A percentile compares a stretch with the other conserved stretches of the same genome.
phyloP scores from a whole-genome alignment of 1,284 basidiomycete species.

The Lentinula novae-zelandiae region DNA sequence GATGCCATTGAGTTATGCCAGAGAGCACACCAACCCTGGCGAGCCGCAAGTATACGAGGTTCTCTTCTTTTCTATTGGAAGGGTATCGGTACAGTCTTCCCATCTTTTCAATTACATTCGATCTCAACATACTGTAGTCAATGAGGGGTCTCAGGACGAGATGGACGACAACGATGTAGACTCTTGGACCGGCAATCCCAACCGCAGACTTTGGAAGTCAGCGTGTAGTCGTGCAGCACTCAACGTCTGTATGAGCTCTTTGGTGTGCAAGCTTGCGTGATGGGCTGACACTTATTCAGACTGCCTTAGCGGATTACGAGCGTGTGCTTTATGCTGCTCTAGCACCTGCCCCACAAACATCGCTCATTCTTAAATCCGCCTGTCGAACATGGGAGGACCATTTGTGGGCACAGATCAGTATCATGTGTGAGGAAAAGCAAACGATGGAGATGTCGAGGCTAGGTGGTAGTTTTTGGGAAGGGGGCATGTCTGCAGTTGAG shows the following conservation, averaged over 20 bases:
- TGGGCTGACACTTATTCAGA: slow-evolving; percentile 33
- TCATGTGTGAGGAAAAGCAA: slow-evolving; percentile 81
- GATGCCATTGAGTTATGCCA: slow-evolving; percentile 83
- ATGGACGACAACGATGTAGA: slow-evolving; percentile 48
- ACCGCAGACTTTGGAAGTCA: slow-evolving; percentile 81
- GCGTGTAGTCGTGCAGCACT: slow-evolving; percentile 77
- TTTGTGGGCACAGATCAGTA: slow-evolving; percentile 88
- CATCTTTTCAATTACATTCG: not conserved
- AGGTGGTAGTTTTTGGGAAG: slow-evolving; percentile 64
- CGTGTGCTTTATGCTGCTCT: slow-evolving; percentile 86
- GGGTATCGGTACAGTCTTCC: slow-evolving; percentile 47
- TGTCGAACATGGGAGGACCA: slow-evolving; percentile 94
- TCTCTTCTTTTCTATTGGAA: slow-evolving; percentile 74
- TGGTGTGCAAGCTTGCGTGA: not conserved
- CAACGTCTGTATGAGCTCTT: slow-evolving; percentile 47
- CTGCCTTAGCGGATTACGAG: slow-evolving; percentile 69
- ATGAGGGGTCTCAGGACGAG: slow-evolving; percentile 47
- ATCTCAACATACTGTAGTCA: slow-evolving; percentile 32
- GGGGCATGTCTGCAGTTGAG: slow-evolving; percentile 39
- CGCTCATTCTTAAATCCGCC: slow-evolving; percentile 71
- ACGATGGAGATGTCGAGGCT: slow-evolving; percentile 55
- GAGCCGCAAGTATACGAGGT: slow-evolving; percentile 82
- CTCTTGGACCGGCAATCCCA: slow-evolving; percentile 68
- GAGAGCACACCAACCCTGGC: slow-evolving; percentile 87
- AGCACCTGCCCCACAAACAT: slow-evolving; percentile 74